phyloP scores from a whole-genome alignment of 2,329 filamentous ascomycete species.

The Alternaria consortialis region DNA sequence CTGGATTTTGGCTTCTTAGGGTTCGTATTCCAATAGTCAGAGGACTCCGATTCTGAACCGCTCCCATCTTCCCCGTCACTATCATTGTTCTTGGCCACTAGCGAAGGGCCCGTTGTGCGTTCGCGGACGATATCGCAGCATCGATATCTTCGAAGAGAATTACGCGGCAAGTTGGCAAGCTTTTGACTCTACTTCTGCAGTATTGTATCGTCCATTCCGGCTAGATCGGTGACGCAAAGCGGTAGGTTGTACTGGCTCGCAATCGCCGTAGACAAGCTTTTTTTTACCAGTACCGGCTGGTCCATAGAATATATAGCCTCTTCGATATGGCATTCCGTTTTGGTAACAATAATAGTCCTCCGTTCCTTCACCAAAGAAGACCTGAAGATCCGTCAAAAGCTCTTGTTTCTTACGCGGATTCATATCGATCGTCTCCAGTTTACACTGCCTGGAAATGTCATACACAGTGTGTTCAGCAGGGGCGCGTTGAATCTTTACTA shows the following conservation, averaged over 20 bases:
- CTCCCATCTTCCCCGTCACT: neutral
- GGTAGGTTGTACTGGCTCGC: slow-evolving; percentile 21
- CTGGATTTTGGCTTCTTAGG: neutral
- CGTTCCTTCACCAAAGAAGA: neutral
- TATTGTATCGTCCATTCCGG: neutral
- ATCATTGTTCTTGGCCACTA: neutral
- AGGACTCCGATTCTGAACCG: neutral
- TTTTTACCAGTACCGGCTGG: slow-evolving; percentile 20
- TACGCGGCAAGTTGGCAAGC: neutral
- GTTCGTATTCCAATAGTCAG: neutral
- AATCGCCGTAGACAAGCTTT: slow-evolving; percentile 16
- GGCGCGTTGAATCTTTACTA: neutral
- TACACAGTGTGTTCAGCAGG: neutral
- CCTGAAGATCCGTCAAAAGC: slow-evolving; percentile 1
- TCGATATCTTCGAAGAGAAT: neutral
- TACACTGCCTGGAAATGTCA: neutral
- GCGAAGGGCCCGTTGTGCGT: neutral
- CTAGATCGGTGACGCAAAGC: slow-evolving; percentile 11
- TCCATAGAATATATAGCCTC: slow-evolving; percentile 20
- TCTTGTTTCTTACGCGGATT: slow-evolving; percentile 1
- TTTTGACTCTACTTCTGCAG: neutral
- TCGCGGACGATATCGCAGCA: neutral
- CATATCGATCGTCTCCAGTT: neutral
- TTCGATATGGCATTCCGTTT: slow-evolving; percentile 20
- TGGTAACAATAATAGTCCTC: neutral